These are phyloP conservation scores for Colletotrichum sp. DNA, from an alignment of 2,329 filamentous ascomycete species.

Conservation along the genomic window DNA sequence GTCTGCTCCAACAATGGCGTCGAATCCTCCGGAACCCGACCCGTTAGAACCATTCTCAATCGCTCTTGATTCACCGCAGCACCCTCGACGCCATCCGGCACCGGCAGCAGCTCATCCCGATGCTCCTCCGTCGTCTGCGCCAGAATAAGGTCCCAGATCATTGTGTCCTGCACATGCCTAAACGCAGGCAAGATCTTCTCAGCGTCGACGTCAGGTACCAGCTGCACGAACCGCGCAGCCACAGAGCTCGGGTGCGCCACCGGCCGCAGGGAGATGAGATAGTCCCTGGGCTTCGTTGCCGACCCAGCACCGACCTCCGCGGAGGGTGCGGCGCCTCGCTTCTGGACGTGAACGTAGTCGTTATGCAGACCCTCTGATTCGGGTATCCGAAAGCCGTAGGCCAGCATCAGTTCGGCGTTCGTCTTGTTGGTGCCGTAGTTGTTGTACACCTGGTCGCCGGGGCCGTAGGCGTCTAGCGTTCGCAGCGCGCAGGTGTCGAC, in stretches of 20 bases:
- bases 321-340: slow-evolving; percentile 35
- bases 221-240: slow-evolving; percentile 46
- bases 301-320: slow-evolving; percentile 25
- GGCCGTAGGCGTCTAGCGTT: slow-evolving; percentile 35
- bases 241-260: slow-evolving; percentile 52
- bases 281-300: slow-evolving; percentile 36
- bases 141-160: slow-evolving; percentile 55
- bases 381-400: slow-evolving; percentile 66
- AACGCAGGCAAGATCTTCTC: slow-evolving; percentile 42
- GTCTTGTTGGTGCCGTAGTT: slow-evolving; percentile 75
- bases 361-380: slow-evolving; percentile 56
- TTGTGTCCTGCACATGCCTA: slow-evolving; percentile 55
- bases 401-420: slow-evolving; percentile 72
- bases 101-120: slow-evolving; percentile 29
- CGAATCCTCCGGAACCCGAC: slow-evolving; percentile 31
- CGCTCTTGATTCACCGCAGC: slow-evolving; percentile 25
- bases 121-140: slow-evolving; percentile 40
- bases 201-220: slow-evolving; percentile 30
- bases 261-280: slow-evolving; percentile 58
- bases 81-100: slow-evolving; percentile 12
- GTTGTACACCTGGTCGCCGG: slow-evolving; percentile 67
- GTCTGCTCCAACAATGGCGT: slow-evolving; percentile 35
- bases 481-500: slow-evolving; percentile 44
- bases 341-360: slow-evolving; percentile 64
- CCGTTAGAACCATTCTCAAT: slow-evolving; percentile 33